Evolutionary conservation across 2,329 filamentous ascomycete species (phyloP).

Genomic region (Nigrograna mackinnonii): DNA sequence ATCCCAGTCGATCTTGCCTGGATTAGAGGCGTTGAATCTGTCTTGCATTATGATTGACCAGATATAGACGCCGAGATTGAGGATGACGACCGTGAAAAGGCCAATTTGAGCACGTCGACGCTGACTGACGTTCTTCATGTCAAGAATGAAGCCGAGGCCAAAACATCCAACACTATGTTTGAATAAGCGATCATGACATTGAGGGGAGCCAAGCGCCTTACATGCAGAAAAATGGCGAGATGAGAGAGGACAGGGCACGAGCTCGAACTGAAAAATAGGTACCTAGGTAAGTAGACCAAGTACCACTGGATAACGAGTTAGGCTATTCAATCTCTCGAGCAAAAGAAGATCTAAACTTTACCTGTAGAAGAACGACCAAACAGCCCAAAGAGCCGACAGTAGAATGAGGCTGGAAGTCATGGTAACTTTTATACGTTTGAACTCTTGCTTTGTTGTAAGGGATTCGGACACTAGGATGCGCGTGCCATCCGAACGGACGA

Average conservation of each 20-base stretch:
- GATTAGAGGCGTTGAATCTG: slow-evolving; percentile 42
- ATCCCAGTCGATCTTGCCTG: slow-evolving; percentile 53
- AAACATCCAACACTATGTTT: slow-evolving; percentile 48
- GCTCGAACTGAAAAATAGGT: slow-evolving; percentile 51
- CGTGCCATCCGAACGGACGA: slow-evolving; percentile 51
- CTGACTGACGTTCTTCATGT: slow-evolving; percentile 66
- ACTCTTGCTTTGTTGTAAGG: slow-evolving; percentile 43
- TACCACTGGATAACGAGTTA: slow-evolving; percentile 34
- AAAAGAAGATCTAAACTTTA: neutral
- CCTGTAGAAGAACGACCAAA: slow-evolving; percentile 53
- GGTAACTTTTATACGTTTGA: slow-evolving; percentile 45
- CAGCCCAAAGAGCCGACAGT: slow-evolving; percentile 46
- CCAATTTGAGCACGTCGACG: slow-evolving; percentile 51
- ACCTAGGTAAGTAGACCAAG: slow-evolving; percentile 51
- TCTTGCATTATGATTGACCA: slow-evolving; percentile 55
- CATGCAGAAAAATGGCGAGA: slow-evolving; percentile 56
- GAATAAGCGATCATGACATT: neutral
- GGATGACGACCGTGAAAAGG: slow-evolving; percentile 49
- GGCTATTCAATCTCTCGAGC: neutral
- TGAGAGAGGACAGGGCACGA: slow-evolving; percentile 49
- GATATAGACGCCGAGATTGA: slow-evolving; percentile 54
- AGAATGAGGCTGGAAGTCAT: slow-evolving; percentile 43
- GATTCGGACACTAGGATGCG: slow-evolving; percentile 47
- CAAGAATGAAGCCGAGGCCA: slow-evolving; percentile 61
- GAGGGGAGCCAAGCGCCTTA: neutral